These are phyloP conservation scores for Suhomyces bokatorum DNA, from an alignment of 1,139 yeast species.

Conservation along the genomic window DNA sequence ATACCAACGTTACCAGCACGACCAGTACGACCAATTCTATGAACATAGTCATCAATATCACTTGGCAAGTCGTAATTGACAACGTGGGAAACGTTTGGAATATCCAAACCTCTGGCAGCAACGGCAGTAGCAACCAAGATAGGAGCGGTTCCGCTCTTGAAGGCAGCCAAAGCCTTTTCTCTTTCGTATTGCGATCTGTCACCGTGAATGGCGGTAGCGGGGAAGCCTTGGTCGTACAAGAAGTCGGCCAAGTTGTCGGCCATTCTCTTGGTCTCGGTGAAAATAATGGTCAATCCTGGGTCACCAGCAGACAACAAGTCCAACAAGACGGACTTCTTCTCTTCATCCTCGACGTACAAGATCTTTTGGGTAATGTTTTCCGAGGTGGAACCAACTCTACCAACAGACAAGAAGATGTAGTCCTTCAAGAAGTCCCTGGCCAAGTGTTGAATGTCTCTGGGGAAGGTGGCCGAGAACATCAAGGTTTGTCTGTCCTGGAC, in stretches of 20 bases:
- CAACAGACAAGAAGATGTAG: conserved; percentile 93
- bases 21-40: conserved; percentile 96
- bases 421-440: conserved; percentile 89
- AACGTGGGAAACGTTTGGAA: conserved; percentile 92
- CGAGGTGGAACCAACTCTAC: conserved; percentile 91
- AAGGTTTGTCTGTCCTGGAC: conserved; percentile 97
- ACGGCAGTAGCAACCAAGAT: conserved; percentile 99
- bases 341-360: conserved; percentile 91
- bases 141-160: conserved; percentile 88
- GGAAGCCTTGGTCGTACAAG: conserved; percentile 97
- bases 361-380: conserved; percentile 93
- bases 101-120: conserved; percentile 99
- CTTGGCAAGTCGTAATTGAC: conserved; percentile 97
- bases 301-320: conserved; percentile 81
- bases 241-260: conserved; percentile 94
- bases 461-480: conserved; percentile 99
- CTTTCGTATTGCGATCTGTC: conserved; percentile 97
- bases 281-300: conserved; percentile 86
- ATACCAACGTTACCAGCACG: conserved; percentile 97
- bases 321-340: conserved; percentile 91
- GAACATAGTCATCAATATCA: conserved; percentile 96
- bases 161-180: conserved; percentile 96
- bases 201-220: conserved; percentile 98
- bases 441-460: conserved; percentile 91
- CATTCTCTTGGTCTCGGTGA: conserved; percentile 96